Evolutionary conservation across 1,284 basidiomycete genomes (phyloP).

Genomic region (Phlebopus sp.): DNA sequence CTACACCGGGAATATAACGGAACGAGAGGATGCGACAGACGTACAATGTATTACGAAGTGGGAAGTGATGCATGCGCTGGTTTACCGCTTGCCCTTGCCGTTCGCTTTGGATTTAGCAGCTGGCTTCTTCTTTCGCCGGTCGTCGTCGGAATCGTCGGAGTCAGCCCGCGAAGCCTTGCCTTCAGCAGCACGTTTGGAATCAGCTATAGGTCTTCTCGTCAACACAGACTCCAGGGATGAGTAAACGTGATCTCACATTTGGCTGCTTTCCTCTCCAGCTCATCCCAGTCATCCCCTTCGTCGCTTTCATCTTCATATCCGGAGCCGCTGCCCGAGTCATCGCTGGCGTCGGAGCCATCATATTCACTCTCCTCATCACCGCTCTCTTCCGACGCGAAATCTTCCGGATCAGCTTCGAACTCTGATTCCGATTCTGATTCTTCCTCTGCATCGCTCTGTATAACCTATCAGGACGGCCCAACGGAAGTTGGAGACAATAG

Average conservation of each 20-base stretch:
- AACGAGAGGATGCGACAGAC: conserved; percentile 5
- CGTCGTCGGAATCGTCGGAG: conserved; percentile 65
- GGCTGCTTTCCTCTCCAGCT: conserved; percentile 87
- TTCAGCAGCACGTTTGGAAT: conserved; percentile 58
- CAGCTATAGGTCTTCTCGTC: conserved; percentile 44
- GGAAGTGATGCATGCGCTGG: background rate
- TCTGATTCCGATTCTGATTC: conserved; percentile 77
- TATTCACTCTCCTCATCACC: conserved; percentile 57
- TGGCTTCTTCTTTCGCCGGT: conserved; percentile 64
- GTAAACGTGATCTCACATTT: conserved; percentile 52
- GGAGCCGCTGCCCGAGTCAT: conserved; percentile 62
- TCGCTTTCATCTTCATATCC: conserved; percentile 68
- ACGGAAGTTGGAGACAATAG: conserved; percentile 3
- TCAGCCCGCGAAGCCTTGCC: conserved; percentile 44
- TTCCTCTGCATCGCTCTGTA: conserved; percentile 65
- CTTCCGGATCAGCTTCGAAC: conserved; percentile 68
- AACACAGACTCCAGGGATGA: background rate
- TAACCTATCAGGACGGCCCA: conserved; percentile 3
- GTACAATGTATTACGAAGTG: conserved; percentile 2
- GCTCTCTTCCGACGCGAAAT: conserved; percentile 48
- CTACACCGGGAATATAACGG: conserved; percentile 4
- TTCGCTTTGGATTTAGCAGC: conserved; percentile 36
- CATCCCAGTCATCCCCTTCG: conserved; percentile 94
- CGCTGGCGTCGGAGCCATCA: conserved; percentile 62
- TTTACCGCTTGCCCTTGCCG: conserved; percentile 41